phyloP scores from a whole-genome alignment of 2,329 filamentous ascomycete species.

The Pleomassaria siparia region DNA sequence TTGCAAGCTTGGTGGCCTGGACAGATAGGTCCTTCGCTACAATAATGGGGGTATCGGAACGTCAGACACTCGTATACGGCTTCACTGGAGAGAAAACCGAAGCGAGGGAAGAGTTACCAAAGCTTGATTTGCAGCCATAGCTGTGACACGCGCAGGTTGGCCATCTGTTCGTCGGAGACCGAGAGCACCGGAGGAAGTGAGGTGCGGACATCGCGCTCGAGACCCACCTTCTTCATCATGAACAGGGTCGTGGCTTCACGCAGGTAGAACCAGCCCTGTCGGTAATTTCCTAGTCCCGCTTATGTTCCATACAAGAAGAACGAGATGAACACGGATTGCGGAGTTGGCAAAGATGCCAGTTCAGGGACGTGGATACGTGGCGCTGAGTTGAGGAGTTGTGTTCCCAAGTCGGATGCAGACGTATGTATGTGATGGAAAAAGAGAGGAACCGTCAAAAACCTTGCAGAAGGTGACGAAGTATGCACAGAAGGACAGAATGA shows the following conservation, averaged over 20 bases:
- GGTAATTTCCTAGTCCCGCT: conserved; percentile 71
- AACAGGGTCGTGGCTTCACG: conserved; percentile 72
- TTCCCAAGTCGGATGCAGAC: conserved; percentile 6
- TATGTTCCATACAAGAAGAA: conserved; percentile 77
- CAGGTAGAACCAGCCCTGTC: conserved; percentile 77
- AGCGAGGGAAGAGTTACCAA: conserved; percentile 64
- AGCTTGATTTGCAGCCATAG: conserved; percentile 66
- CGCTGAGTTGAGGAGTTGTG: conserved; percentile 28
- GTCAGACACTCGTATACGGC: conserved; percentile 57
- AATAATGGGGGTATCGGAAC: conserved; percentile 64
- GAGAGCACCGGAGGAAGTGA: conserved; percentile 56
- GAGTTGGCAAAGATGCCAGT: conserved; percentile 21
- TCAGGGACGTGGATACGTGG: conserved; percentile 19
- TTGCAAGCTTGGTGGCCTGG: conserved; percentile 22
- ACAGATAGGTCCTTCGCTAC: conserved; percentile 63
- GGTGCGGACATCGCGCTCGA: conserved; percentile 66
- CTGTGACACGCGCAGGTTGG: conserved; percentile 61
- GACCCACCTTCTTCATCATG: conserved; percentile 20
- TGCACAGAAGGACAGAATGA: conserved; percentile 42
- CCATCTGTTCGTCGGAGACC: conserved; percentile 54
- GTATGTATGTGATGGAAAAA: background rate
- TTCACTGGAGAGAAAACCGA: conserved; percentile 53
- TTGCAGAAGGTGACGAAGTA: conserved; percentile 36
- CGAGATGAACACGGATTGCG: conserved; percentile 62
- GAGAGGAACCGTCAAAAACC: conserved; percentile 4